Conservation (phyloP, 495 filamentous ascomycete genomes). For the Podospora australis region DNA sequence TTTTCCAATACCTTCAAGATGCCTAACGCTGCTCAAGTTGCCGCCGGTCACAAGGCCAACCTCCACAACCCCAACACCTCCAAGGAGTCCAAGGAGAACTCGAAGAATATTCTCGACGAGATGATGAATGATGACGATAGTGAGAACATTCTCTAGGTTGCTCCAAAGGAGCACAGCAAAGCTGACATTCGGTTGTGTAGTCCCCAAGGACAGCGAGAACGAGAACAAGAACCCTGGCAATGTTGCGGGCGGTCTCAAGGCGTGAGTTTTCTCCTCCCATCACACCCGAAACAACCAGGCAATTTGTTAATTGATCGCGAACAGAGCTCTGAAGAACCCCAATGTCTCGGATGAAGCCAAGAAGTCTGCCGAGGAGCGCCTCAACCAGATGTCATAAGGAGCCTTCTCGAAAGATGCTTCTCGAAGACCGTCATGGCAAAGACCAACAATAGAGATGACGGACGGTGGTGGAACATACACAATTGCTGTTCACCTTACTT, state of each 20-base stretch:
- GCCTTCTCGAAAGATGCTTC: too few species aligned
- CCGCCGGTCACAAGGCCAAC: conserved; percentile 46
- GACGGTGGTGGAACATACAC: too few species aligned
- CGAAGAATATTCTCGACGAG: conserved; percentile 35
- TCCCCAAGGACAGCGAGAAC: conserved; percentile 19
- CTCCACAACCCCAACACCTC: conserved; percentile 42
- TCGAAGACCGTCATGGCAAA: too few species aligned
- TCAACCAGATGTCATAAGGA: conserved; percentile 33
- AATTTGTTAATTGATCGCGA: neutral
- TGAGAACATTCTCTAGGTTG: neutral
- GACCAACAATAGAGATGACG: too few species aligned
- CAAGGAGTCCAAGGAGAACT: conserved; percentile 32
- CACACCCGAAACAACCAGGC: neutral
- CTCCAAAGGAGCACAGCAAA: neutral
- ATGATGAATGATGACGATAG: conserved; percentile 35
- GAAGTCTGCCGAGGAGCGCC: conserved; percentile 34
- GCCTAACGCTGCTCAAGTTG: conserved; percentile 32
- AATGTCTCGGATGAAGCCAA: conserved; percentile 38
- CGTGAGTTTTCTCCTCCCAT: conserved; percentile 23
- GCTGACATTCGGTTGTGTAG: conserved; percentile 8
- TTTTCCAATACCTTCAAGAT: conserved; percentile 10
- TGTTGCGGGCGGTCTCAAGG: conserved; percentile 37
- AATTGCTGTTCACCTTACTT: too few species aligned
- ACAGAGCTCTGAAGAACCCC: conserved; percentile 38
- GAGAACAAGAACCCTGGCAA: conserved; percentile 38